Conservation (phyloP, 306 rosid genomes). For the Prunus mume region DNA sequence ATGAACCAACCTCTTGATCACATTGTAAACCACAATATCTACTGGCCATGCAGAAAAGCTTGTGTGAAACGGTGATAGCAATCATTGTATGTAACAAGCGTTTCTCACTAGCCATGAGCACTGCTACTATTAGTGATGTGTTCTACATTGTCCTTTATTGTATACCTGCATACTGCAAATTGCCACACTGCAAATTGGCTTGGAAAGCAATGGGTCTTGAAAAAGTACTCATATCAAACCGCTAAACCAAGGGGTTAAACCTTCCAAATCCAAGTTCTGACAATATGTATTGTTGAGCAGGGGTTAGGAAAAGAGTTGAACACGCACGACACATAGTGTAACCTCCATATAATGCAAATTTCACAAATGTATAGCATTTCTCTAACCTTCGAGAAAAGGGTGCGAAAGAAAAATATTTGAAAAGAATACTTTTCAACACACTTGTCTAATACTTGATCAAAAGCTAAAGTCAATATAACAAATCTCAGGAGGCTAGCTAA, state of each 20-base stretch:
- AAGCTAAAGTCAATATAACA: background rate
- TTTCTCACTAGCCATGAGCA: no score
- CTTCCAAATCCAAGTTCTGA: background rate
- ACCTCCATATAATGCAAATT: background rate
- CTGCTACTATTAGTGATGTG: background rate
- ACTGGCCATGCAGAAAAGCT: no score
- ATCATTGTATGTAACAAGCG: no score
- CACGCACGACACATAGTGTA: background rate
- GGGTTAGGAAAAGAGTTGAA: background rate
- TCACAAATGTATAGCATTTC: background rate
- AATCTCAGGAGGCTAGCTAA: slow-evolving; percentile 1
- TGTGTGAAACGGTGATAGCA: no score
- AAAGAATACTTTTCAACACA: background rate
- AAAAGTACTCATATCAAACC: background rate
- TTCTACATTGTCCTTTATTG: background rate
- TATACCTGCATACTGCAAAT: background rate
- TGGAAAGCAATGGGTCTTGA: background rate
- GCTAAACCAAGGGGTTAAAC: background rate
- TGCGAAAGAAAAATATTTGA: background rate
- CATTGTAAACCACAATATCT: no score
- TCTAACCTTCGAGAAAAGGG: background rate
- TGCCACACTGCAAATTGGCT: background rate
- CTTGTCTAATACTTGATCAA: background rate
- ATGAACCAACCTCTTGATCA: no score
- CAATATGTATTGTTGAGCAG: background rate